Evolutionary conservation across 2,329 filamentous ascomycete genomes (phyloP).

Genomic region (Scedosporium aurantiacum): DNA sequence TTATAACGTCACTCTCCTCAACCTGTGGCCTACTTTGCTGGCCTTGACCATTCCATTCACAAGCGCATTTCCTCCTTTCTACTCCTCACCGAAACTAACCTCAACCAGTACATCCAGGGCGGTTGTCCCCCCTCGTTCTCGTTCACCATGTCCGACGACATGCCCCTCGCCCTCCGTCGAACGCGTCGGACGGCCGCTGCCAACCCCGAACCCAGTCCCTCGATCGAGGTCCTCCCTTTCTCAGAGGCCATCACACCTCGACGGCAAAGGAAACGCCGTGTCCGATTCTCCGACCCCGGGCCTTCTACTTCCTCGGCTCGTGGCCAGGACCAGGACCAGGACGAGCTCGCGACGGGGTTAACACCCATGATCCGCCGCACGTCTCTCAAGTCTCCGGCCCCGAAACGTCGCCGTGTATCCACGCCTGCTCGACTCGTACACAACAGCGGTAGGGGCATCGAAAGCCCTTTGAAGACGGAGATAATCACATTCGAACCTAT

Average conservation of each 20-base stretch:
- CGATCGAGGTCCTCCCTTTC: not conserved
- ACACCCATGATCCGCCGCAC: constrained; percentile 48
- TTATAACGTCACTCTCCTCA: not conserved
- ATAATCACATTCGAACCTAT: constrained; percentile 34
- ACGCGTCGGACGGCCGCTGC: constrained; percentile 32
- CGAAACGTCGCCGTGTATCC: constrained; percentile 32
- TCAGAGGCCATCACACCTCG: constrained; percentile 16
- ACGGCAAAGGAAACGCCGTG: constrained; percentile 29
- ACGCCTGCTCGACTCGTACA: constrained; percentile 22
- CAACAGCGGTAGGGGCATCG: not conserved
- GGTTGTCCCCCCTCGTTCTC: not conserved
- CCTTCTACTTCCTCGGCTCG: constrained; percentile 10
- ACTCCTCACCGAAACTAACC: not conserved
- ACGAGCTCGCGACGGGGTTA: constrained; percentile 35
- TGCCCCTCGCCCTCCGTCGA: constrained; percentile 44
- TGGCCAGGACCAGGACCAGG: not conserved
- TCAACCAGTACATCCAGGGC: not conserved
- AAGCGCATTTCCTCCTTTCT: not conserved
- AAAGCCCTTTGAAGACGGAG: constrained; percentile 15
- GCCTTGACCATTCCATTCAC: not conserved
- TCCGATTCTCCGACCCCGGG: constrained; percentile 50
- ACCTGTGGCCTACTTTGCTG: not conserved
- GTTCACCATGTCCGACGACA: constrained; percentile 25
- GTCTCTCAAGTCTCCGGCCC: constrained; percentile 25
- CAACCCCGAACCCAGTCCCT: constrained; percentile 15